Base-by-base conservation (phyloP, 1,284 basidiomycete genomes). In the Rhodotorula glutinis region DNA sequence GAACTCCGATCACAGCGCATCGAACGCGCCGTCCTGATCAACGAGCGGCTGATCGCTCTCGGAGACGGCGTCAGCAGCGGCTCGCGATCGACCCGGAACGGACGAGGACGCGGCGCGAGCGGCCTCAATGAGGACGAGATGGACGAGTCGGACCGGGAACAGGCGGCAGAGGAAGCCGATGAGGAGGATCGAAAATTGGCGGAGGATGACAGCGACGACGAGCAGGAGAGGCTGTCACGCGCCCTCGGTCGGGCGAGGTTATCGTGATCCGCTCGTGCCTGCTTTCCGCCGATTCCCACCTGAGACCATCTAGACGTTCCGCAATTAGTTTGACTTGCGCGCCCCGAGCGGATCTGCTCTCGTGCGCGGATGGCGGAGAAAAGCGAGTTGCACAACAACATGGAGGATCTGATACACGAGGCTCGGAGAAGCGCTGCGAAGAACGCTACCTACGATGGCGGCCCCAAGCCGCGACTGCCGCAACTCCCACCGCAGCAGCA, bases 1-100 rank as follows among this genome's bases (percentile, higher is more conserved):
- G 60, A 73, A 33, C 66, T 73, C 4, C 54, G 63, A 0, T 43
- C 63, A 0, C 63, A 73, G 44, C 70, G 72, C 10, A 67, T 73
- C 49, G 70, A 72, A 27, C 67, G 72, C 19, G 72, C 70, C 0
- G n/a, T 73, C 43, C 66, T 68, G 49, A 73, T 73, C 63, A 73
- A 73, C 44, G 67, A 67, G 4, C 51, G 66, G 4, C 41, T 73
- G 13, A 44, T 68, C 29, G 65, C 61, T 17, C 55, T 63, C 43
- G 64, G 55, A 0, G 67, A 63, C 27, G 59, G 59, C 23, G 53
- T 23, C n/a, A 51, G 49, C 9, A 51, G 49, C 49, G 49, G 49
- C 8, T 16, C 25, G 25, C 49, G 49, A 13, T 51, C 49, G 49
- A 27, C 49, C 16, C 49, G 49, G 49, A 51, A 51, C 25, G 49